Evolutionary conservation across 129 eudicot species (phyloP).

Genomic region (Centella asiatica): DNA sequence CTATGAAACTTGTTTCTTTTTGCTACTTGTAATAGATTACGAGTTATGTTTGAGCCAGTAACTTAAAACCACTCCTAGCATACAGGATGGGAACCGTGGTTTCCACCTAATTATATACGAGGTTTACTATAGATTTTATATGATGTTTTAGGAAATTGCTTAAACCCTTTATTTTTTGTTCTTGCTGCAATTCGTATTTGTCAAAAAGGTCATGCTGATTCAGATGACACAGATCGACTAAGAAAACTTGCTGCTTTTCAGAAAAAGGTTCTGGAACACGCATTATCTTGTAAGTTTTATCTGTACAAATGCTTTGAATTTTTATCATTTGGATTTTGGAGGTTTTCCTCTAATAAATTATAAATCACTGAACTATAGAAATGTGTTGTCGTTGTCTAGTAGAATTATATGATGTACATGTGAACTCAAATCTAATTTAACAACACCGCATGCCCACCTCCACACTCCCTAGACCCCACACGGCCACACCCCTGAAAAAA

Average conservation of each 20-base stretch:
- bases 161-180: not conserved
- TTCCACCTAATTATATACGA: no score
- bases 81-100: no score
- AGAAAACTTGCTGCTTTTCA: conserved; percentile 81
- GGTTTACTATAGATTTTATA: no score
- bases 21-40: no score
- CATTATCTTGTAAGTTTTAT: conserved; percentile 71
- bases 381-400: not conserved
- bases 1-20: no score
- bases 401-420: not conserved
- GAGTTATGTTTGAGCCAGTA: no score
- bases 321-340: not conserved
- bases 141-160: no score
- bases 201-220: conserved; percentile 37
- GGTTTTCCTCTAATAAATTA: not conserved
- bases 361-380: no score
- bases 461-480: no score
- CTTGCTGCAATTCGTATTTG: not conserved
- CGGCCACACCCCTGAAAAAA: not conserved
- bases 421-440: not conserved
- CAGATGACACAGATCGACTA: conserved; percentile 38
- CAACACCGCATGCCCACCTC: not conserved
- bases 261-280: conserved; percentile 73
- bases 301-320: not conserved
- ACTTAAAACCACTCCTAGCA: no score